Conservation (phyloP, 805 yeast species). For the Yamadazyma akitaensis region DNA sequence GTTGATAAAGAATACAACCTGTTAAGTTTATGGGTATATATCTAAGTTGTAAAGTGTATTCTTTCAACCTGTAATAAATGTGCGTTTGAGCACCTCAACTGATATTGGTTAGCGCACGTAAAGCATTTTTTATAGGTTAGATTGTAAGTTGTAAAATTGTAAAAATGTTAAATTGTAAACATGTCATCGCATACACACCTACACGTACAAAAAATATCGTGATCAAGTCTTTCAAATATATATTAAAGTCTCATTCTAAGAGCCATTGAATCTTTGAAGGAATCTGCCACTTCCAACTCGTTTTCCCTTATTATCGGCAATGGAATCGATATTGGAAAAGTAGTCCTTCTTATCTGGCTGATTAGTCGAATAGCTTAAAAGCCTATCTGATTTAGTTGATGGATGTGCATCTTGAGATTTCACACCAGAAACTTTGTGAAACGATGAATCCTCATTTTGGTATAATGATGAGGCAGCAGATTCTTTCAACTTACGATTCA, state of each 20-base stretch:
- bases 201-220: no score
- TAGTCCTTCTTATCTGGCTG: slow-evolving; percentile 14
- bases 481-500: slow-evolving; percentile 12
- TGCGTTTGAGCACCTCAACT: background rate
- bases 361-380: slow-evolving; percentile 11
- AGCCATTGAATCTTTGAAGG: slow-evolving; percentile 10
- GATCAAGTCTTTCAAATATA: no score
- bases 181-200: no score
- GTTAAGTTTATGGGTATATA: background rate
- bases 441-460: slow-evolving; percentile 7
- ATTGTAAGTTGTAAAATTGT: background rate
- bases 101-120: background rate
- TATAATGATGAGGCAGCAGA: slow-evolving; percentile 13
- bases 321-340: slow-evolving; percentile 7
- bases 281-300: slow-evolving; percentile 10
- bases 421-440: background rate
- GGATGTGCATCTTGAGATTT: slow-evolving; percentile 1
- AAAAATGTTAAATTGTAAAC: no score
- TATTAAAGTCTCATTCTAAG: background rate
- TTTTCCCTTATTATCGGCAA: slow-evolving; percentile 3
- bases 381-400: slow-evolving; percentile 9
- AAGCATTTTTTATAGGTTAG: background rate
- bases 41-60: slow-evolving; percentile 6
- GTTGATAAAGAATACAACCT: background rate
- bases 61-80: slow-evolving; percentile 6